Percentiles rank a stretch among this genome's conserved stretches.
Evolutionary conservation across 495 filamentous ascomycete genomes (phyloP).

Genomic region (Trypethelium eluteriae): DNA sequence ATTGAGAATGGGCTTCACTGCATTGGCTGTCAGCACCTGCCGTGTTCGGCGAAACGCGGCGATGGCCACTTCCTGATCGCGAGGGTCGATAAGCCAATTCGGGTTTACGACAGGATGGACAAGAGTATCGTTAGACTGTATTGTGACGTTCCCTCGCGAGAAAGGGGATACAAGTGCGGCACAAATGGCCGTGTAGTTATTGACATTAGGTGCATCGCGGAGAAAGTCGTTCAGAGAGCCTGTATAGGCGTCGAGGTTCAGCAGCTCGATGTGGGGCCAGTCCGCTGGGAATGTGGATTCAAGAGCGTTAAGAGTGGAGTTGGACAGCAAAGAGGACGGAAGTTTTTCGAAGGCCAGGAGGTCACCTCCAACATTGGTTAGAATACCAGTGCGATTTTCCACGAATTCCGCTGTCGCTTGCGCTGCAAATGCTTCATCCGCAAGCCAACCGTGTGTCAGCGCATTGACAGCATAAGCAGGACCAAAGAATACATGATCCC

Average conservation of each 20-base stretch:
- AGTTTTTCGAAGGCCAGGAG: constrained; percentile 27
- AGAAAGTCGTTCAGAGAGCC: neutral
- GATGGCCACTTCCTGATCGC: constrained; percentile 21
- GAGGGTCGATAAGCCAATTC: constrained; percentile 22
- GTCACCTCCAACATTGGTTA: constrained; percentile 36
- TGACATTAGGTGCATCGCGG: neutral
- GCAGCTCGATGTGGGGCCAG: constrained; percentile 15
- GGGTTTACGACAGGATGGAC: constrained; percentile 25
- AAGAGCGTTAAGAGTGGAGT: constrained; percentile 30
- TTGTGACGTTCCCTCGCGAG: constrained; percentile 26
- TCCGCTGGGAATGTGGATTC: constrained; percentile 16
- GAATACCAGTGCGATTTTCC: constrained; percentile 31
- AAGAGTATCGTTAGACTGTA: neutral
- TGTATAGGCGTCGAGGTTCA: neutral
- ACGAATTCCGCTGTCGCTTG: constrained; percentile 25
- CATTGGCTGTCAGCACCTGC: constrained; percentile 34
- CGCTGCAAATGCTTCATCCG: constrained; percentile 33
- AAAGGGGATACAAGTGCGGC: constrained; percentile 19
- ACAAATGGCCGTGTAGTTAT: constrained; percentile 6
- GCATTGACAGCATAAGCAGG: constrained; percentile 16
- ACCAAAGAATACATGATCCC: constrained; percentile 36
- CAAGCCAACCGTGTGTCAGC: constrained; percentile 25
- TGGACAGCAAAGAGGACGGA: constrained; percentile 14
- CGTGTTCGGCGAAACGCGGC: constrained; percentile 30
- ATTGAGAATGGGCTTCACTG: constrained; percentile 36